Conservation (phyloP, 352 stramenopile species). For the Pythium volutum region DNA sequence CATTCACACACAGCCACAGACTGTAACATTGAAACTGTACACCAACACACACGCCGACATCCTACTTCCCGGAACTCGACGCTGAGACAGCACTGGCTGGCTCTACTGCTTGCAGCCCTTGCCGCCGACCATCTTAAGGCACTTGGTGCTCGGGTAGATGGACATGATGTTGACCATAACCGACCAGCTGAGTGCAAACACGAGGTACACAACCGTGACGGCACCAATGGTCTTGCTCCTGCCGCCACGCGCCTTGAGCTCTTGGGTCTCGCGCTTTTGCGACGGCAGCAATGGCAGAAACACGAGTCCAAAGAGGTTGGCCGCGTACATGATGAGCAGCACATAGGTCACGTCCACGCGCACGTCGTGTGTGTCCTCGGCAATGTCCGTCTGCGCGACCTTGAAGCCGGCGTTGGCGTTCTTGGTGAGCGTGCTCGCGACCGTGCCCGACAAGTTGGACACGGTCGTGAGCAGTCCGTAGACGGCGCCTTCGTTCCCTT, state of each 20-base stretch:
- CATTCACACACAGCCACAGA: too few species aligned
- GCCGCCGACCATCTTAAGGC: neutral
- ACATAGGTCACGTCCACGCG: constrained; percentile 1
- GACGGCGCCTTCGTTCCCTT: neutral
- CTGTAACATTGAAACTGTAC: too few species aligned
- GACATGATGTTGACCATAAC: constrained; percentile 6
- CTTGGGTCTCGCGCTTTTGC: constrained; percentile 1
- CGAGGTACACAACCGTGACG: neutral
- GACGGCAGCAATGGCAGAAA: constrained; percentile 2
- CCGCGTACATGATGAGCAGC: neutral
- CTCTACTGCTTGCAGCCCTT: too few species aligned
- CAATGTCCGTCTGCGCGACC: neutral
- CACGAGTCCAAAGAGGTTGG: neutral
- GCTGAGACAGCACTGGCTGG: too few species aligned
- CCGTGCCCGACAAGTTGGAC: neutral
- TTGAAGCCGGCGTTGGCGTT: constrained; percentile 4
- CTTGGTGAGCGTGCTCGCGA: constrained; percentile 2
- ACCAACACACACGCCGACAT: too few species aligned
- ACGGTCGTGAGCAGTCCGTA: constrained; percentile 5
- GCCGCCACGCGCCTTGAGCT: constrained; percentile 1
- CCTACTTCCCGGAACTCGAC: too few species aligned
- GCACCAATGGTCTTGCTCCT: neutral
- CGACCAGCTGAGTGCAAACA: neutral
- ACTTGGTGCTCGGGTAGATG: constrained; percentile 7
- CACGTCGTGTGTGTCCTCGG: constrained; percentile 1